phyloP scores from a whole-genome alignment of 257 asterid species.

The Forsythia viridissima region DNA sequence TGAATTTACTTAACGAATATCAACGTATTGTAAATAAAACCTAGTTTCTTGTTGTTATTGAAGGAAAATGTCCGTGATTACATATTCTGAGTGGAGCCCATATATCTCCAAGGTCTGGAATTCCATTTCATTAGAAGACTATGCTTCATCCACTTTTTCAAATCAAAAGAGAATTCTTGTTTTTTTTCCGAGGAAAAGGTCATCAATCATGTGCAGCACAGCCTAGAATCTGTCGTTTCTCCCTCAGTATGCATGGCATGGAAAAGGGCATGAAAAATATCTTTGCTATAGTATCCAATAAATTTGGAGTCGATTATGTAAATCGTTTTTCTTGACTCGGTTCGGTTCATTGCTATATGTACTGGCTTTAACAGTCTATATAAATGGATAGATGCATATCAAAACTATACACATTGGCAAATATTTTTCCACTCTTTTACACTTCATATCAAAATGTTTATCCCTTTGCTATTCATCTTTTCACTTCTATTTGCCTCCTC shows the following conservation, averaged over 20 bases:
- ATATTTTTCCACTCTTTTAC: not conserved
- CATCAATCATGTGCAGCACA: conserved; percentile 41
- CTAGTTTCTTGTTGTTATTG: no score
- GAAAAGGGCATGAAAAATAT: conserved; percentile 15
- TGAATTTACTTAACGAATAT: no score
- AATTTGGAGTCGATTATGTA: not conserved
- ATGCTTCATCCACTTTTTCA: conserved; percentile 1
- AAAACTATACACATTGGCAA: conserved; percentile 9
- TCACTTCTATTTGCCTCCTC: conserved; percentile 28
- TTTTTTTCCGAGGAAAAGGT: conserved; percentile 8
- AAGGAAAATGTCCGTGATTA: no score
- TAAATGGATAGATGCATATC: conserved; percentile 31
- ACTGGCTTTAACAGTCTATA: conserved; percentile 14
- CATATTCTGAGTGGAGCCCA: no score
- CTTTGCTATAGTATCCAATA: conserved; percentile 9
- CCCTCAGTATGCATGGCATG: conserved; percentile 22
- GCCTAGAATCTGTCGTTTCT: conserved; percentile 23
- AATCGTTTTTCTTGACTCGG: not conserved
- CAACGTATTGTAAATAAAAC: no score
- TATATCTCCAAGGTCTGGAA: not conserved
- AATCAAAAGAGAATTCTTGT: conserved; percentile 41
- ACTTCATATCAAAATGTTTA: conserved; percentile 29
- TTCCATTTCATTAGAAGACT: conserved; percentile 6
- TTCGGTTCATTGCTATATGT: not conserved
- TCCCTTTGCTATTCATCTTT: conserved; percentile 22